Base-by-base conservation (phyloP, 495 filamentous ascomycete genomes). In the Podospora conica region DNA sequence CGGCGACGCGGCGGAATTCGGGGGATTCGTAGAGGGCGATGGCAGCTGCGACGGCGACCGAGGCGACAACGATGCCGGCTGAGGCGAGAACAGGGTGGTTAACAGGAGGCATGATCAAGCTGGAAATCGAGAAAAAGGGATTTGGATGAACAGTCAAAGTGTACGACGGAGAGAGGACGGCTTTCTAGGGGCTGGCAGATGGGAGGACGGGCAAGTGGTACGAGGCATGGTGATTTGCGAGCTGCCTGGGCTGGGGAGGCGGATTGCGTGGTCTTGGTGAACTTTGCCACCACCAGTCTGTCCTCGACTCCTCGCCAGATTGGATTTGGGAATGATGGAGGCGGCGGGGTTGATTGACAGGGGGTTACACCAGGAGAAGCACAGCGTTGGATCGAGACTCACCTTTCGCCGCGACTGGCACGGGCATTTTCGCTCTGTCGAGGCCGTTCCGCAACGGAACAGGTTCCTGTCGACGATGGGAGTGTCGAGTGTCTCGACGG, bases 21-120 rank as follows among this genome's bases (percentile, higher is more conserved):
- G 90, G 91, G 22, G 86, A 91, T 73, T 95, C 90, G 77, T 96
- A 96, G 63, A 94, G 82, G 48, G 91, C 92, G 62, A 95, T 87
- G 8, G 91, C 91, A 54, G 91, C 91, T 65, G 91, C 91, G 27
- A 92, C 87, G 33, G 91, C 83, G 23, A 93, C 85, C 53, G 88
- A 85, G 15, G 91, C 83, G 66, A 86, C 89, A 70, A 95, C 85
- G 18, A 95, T 88, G 74, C 91, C 85, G 70, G 88, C 92, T 94
- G 81, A 75, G 61, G 79, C 72, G 55, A 80, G 59, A 23, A 69
- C 73, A 69, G 78, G 71, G 58, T 82, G 79, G 74, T 84, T 84
- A 81, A 78, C 74, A 70, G 81, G 76, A 9, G 77, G 77, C 75
- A 78, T 78, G 63, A 60, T 75, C 33, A 28, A 53, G 11, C 22